These are phyloP conservation scores for Colletotrichum higginsianum DNA, from an alignment of 2,329 filamentous ascomycete genomes.

Conservation along the genomic window DNA sequence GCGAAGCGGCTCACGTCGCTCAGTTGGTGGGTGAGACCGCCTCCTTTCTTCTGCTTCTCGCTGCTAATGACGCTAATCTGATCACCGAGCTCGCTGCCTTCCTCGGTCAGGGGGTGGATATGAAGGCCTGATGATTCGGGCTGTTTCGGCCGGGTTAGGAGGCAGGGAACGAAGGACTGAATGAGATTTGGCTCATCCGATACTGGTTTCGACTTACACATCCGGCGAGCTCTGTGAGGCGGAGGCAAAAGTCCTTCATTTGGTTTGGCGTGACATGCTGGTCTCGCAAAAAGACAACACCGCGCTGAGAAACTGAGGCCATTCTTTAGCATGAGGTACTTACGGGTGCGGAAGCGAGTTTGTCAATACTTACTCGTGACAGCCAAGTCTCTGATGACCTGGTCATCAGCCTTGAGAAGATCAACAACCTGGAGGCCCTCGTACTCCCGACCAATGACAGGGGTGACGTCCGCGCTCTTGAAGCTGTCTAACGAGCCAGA, in stretches of 20 bases:
- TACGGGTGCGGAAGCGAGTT: not conserved
- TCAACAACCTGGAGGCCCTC: slow-evolving; percentile 53
- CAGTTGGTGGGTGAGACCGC: slow-evolving; percentile 65
- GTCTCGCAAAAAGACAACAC: slow-evolving; percentile 55
- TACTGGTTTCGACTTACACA: slow-evolving; percentile 43
- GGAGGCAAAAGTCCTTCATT: slow-evolving; percentile 56
- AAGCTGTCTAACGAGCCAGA: slow-evolving; percentile 58
- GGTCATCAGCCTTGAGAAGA: slow-evolving; percentile 57
- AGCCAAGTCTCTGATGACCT: slow-evolving; percentile 67
- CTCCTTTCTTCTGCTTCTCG: slow-evolving; percentile 68
- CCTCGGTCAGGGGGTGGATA: slow-evolving; percentile 68
- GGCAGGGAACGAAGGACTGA: not conserved
- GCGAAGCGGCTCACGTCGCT: slow-evolving; percentile 66
- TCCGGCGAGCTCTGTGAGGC: slow-evolving; percentile 51
- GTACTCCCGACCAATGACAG: slow-evolving; percentile 66
- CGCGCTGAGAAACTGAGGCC: slow-evolving; percentile 52
- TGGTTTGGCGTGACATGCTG: slow-evolving; percentile 54
- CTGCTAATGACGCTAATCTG: slow-evolving; percentile 71
- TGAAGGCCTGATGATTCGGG: slow-evolving; percentile 66
- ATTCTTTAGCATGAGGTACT: slow-evolving; percentile 17
- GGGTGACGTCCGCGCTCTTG: slow-evolving; percentile 58
- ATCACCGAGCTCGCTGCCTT: slow-evolving; percentile 66
- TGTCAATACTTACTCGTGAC: slow-evolving; percentile 55
- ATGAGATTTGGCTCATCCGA: not conserved
- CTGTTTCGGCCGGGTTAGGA: slow-evolving; percentile 43